phyloP scores from a whole-genome alignment of 192 early-diverging fungal species.

The Diversispora epigaea region DNA sequence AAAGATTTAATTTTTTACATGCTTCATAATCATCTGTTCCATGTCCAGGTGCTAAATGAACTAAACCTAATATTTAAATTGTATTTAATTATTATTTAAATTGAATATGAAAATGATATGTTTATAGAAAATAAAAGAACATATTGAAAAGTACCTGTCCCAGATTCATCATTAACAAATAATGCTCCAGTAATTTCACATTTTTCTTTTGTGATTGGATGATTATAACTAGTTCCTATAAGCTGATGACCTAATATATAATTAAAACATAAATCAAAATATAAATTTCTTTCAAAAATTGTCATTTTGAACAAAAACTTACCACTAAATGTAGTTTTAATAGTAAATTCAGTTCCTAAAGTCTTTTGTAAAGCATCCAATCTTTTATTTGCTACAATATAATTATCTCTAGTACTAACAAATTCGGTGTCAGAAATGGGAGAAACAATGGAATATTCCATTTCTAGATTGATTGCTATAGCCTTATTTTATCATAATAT shows the following conservation, averaged over 20 bases:
- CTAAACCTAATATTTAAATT: constrained; percentile 54
- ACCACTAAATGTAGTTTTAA: constrained; percentile 17
- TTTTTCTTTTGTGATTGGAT: constrained; percentile 49
- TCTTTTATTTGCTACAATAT: constrained; percentile 49
- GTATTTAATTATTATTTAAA: too few relatives aligned
- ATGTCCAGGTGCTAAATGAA: constrained; percentile 80
- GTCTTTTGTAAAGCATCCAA: constrained; percentile 36
- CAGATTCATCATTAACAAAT: constrained; percentile 70
- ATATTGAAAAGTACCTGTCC: constrained; percentile 43
- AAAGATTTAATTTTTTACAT: constrained; percentile 54
- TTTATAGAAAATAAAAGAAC: too few relatives aligned
- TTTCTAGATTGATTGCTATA: constrained; percentile 63
- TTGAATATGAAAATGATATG: too few relatives aligned
- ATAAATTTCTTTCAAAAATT: neutral
- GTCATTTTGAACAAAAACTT: neutral
- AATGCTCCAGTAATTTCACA: constrained; percentile 61
- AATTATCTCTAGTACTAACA: constrained; percentile 23
- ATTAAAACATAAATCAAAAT: too few relatives aligned
- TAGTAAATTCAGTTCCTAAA: constrained; percentile 2
- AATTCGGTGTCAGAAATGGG: constrained; percentile 1
- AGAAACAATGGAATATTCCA: constrained; percentile 58
- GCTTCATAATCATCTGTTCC: constrained; percentile 81
- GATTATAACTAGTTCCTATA: constrained; percentile 55
- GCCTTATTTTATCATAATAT: constrained; percentile 40
- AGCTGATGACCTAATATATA: constrained; percentile 49